Evolutionary conservation across 2,329 filamentous ascomycete species (phyloP).

Genomic region (Magnaporthiopsis incrustans): DNA sequence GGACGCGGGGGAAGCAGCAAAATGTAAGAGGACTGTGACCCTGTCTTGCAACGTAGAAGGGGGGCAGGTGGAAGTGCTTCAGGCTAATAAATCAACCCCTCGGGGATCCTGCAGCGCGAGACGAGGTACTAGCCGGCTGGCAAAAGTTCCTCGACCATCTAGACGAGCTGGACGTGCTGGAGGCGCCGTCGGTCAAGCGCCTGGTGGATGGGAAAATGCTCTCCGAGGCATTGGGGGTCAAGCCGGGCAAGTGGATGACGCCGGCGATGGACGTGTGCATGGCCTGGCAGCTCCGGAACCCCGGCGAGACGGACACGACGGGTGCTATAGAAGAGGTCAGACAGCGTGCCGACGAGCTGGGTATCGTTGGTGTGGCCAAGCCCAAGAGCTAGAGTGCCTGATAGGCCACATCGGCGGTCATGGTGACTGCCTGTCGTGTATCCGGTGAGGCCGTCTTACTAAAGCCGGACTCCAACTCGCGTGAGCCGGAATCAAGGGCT

Average conservation of each 20-base stretch:
- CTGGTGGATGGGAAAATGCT: slow-evolving; percentile 71
- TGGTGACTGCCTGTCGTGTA: no score
- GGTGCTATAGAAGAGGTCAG: slow-evolving; percentile 54
- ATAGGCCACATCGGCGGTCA: no score
- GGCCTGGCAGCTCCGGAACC: slow-evolving; percentile 83
- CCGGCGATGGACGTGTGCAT: slow-evolving; percentile 71
- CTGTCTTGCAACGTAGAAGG: neutral
- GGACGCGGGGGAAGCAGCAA: slow-evolving; percentile 6
- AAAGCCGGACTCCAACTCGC: no score
- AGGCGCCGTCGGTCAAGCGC: slow-evolving; percentile 49
- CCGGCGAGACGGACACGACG: slow-evolving; percentile 49
- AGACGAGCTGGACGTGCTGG: slow-evolving; percentile 44
- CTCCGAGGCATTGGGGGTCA: slow-evolving; percentile 56
- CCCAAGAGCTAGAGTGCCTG: neutral
- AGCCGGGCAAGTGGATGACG: slow-evolving; percentile 78
- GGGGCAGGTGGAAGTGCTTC: neutral
- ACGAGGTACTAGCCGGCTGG: slow-evolving; percentile 42
- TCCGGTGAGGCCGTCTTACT: no score
- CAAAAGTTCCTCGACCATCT: slow-evolving; percentile 48
- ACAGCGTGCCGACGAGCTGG: slow-evolving; percentile 42
- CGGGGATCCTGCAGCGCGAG: slow-evolving; percentile 19
- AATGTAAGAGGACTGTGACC: slow-evolving; percentile 7
- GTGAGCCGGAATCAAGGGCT: no score
- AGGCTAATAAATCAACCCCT: neutral
- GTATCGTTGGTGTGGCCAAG: slow-evolving; percentile 21